Conservation (phyloP, 805 yeast species). For the Helenozyma baotianmanensis region DNA sequence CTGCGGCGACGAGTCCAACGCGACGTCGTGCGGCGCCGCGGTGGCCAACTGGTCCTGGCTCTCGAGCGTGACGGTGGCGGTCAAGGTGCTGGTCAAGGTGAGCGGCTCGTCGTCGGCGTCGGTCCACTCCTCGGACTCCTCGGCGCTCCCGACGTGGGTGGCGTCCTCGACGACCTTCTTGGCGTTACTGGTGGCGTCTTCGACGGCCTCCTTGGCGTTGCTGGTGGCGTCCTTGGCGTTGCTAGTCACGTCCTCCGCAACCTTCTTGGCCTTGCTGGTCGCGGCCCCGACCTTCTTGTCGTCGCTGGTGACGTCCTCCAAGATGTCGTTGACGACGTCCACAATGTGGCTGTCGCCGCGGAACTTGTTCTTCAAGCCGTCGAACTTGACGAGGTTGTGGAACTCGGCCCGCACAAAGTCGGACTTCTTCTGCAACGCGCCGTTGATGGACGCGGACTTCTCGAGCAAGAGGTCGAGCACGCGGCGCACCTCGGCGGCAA, state of each 20-base stretch:
- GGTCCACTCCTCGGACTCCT: constrained; percentile 46
- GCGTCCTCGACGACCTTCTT: background rate
- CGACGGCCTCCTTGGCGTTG: background rate
- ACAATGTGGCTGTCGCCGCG: constrained; percentile 3
- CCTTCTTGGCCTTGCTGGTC: too few species aligned
- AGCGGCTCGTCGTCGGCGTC: constrained; percentile 18
- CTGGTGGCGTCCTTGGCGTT: background rate
- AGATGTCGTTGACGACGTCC: constrained; percentile 5
- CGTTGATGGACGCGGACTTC: constrained; percentile 4
- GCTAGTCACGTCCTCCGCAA: too few species aligned
- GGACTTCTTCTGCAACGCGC: constrained; percentile 10
- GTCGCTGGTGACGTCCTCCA: constrained; percentile 4
- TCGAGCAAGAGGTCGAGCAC: constrained; percentile 5
- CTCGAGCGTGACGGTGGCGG: constrained; percentile 2
- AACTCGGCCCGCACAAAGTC: constrained; percentile 13
- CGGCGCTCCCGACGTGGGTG: background rate
- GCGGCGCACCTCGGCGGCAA: constrained; percentile 1
- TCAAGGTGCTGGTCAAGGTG: constrained; percentile 10
- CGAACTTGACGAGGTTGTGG: constrained; percentile 3
- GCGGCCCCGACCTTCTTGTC: background rate
- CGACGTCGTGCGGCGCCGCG: too few species aligned
- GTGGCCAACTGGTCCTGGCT: background rate
- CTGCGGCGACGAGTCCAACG: constrained; percentile 1
- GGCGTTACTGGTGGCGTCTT: too few species aligned
- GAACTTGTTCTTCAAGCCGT: constrained; percentile 1